Conservation (phyloP, 495 filamentous ascomycete genomes). For the Aspergillus mulundensis region DNA sequence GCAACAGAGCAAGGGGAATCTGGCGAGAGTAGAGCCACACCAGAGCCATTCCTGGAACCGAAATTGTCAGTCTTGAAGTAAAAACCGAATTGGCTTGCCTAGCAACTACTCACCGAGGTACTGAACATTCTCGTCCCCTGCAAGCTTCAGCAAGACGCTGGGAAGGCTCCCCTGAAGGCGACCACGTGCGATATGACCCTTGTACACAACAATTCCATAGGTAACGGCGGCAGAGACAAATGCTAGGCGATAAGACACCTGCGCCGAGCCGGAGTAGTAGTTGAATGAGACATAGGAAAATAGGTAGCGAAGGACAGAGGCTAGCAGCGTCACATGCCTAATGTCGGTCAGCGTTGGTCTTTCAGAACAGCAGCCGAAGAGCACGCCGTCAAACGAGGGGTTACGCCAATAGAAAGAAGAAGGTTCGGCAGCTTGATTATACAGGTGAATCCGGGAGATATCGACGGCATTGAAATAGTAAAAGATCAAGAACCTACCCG, state of each 20-base stretch:
- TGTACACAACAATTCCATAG: slow-evolving; percentile 99
- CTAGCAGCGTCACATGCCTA: slow-evolving; percentile 78
- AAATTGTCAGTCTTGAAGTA: slow-evolving; percentile 6
- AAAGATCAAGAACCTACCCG: slow-evolving; percentile 60
- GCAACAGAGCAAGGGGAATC: slow-evolving; percentile 82
- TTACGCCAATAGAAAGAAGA: background rate
- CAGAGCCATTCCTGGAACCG: slow-evolving; percentile 74
- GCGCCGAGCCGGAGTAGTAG: slow-evolving; percentile 66
- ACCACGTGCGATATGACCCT: slow-evolving; percentile 81
- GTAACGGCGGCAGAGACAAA: slow-evolving; percentile 86
- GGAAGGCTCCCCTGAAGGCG: slow-evolving; percentile 57
- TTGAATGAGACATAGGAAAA: slow-evolving; percentile 82
- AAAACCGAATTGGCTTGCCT: background rate
- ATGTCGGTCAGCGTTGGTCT: slow-evolving; percentile 15
- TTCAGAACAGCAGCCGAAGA: background rate
- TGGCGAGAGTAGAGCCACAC: slow-evolving; percentile 93
- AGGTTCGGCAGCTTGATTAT: background rate
- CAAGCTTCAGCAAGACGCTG: slow-evolving; percentile 57
- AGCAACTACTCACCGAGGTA: slow-evolving; percentile 71
- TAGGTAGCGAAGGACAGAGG: slow-evolving; percentile 75
- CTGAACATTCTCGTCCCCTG: slow-evolving; percentile 92
- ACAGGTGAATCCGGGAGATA: background rate
- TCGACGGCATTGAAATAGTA: background rate
- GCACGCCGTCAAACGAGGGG: background rate
- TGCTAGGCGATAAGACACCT: slow-evolving; percentile 79